Conservation (phyloP, 441 rosid genomes). For the Macaranga tanarius region DNA sequence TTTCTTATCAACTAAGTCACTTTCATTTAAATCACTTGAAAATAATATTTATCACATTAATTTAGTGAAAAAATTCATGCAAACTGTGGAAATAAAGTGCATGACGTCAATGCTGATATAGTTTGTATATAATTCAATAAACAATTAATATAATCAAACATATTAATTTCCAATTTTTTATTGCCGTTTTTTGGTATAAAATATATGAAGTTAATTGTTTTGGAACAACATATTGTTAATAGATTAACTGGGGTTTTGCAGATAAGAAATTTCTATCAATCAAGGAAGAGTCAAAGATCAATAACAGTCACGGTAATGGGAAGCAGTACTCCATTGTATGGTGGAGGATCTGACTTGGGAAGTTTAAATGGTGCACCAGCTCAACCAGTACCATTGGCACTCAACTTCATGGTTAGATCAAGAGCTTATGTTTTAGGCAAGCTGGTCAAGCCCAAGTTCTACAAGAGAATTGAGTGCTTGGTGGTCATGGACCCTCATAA, state of each 20-base stretch:
- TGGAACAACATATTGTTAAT: neutral
- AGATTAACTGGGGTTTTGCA: slow-evolving; percentile 30
- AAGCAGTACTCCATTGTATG: slow-evolving; percentile 68
- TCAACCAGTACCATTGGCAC: slow-evolving; percentile 57
- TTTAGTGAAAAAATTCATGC: no score
- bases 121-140: no score
- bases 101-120: no score
- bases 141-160: no score
- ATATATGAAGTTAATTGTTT: neutral
- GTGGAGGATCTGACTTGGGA: slow-evolving; percentile 64
- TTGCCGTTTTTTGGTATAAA: no score
- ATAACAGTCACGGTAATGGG: slow-evolving; percentile 52
- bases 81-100: no score
- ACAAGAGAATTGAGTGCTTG: slow-evolving; percentile 56
- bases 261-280: slow-evolving; percentile 69
- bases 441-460: slow-evolving; percentile 76
- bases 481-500: slow-evolving; percentile 54
- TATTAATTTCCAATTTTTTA: no score
- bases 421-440: slow-evolving; percentile 76
- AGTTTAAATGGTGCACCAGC: slow-evolving; percentile 43
- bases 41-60: no score
- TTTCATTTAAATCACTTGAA: no score
- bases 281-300: slow-evolving; percentile 69
- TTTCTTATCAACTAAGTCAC: no score
- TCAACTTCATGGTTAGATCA: slow-evolving; percentile 60